These are phyloP conservation scores for Pyrus betulifolia DNA, from an alignment of 306 rosid species.

Conservation along the genomic window DNA sequence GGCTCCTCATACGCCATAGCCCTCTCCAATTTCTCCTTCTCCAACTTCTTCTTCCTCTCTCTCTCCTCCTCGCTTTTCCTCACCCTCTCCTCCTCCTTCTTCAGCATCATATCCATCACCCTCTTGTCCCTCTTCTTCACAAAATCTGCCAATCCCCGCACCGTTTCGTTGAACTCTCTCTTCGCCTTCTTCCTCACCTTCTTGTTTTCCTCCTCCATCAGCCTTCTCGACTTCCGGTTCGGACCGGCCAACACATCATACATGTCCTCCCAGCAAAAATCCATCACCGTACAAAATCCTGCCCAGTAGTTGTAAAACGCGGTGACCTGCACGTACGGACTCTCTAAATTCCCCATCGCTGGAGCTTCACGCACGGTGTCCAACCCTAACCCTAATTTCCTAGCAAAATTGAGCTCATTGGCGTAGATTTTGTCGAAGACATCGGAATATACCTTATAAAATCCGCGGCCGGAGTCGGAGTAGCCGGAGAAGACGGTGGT, in stretches of 20 bases:
- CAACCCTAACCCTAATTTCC: conserved; percentile 50
- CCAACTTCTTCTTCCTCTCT: conserved; percentile 63
- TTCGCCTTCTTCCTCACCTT: conserved; percentile 83
- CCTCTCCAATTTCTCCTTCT: conserved; percentile 62
- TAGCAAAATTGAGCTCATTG: conserved; percentile 57
- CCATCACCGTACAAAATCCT: conserved; percentile 83
- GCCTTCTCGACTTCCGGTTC: conserved; percentile 66
- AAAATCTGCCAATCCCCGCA: conserved; percentile 79
- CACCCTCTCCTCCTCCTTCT: conserved; percentile 63
- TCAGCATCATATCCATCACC: conserved; percentile 83
- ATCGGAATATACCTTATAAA: conserved; percentile 66
- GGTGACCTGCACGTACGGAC: conserved; percentile 69
- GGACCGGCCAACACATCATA: conserved; percentile 68
- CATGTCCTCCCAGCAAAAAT: conserved; percentile 83
- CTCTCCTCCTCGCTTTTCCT: conserved; percentile 61
- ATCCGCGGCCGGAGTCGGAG: conserved; percentile 58
- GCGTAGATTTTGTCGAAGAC: conserved; percentile 59
- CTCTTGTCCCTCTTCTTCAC: conserved; percentile 96
- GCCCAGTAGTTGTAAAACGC: conserved; percentile 80
- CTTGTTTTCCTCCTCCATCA: conserved; percentile 95
- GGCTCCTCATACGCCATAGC: conserved; percentile 74
- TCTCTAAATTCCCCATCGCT: conserved; percentile 70
- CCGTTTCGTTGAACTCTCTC: conserved; percentile 86
- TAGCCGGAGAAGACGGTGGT: conserved; percentile 65
- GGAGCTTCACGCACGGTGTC: conserved; percentile 62